phyloP scores from a whole-genome alignment of 495 filamentous ascomycete genomes.

The Penicillium lividum region DNA sequence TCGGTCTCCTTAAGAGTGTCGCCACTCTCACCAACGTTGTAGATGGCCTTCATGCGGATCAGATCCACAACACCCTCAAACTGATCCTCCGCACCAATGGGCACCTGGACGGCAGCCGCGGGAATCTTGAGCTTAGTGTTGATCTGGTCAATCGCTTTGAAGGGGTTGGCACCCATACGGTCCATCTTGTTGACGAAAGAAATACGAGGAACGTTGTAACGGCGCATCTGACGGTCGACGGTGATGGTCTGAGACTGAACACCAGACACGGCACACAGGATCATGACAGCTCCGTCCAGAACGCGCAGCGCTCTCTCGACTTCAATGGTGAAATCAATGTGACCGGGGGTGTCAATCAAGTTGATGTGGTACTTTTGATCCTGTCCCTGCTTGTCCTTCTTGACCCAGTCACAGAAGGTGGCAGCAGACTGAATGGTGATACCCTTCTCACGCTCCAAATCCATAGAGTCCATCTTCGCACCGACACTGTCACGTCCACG shows the following conservation, averaged over 20 bases:
- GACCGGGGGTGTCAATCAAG: conserved; percentile 97
- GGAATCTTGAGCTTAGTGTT: conserved; percentile 90
- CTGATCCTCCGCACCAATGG: conserved; percentile 88
- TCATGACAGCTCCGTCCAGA: conserved; percentile 97
- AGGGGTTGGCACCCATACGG: conserved; percentile 97
- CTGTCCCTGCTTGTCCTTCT: conserved; percentile 67
- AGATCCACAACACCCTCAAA: conserved; percentile 96
- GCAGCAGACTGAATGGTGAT: conserved; percentile 99
- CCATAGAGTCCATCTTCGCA: conserved; percentile 99
- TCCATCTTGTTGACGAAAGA: conserved; percentile 99
- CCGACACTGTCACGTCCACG: conserved; percentile 93
- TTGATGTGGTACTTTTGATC: conserved; percentile 97
- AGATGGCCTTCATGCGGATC: conserved; percentile 87
- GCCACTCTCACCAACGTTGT: conserved; percentile 82
- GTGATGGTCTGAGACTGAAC: conserved; percentile 98
- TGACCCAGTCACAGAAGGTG: conserved; percentile 97
- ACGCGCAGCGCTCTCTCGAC: conserved; percentile 96
- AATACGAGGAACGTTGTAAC: conserved; percentile 94
- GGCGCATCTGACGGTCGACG: conserved; percentile 96
- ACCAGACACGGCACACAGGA: conserved; percentile 94
- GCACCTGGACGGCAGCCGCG: conserved; percentile 92
- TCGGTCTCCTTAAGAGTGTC: conserved; percentile 70
- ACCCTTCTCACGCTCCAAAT: conserved; percentile 95
- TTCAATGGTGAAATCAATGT: conserved; percentile 99
- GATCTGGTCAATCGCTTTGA: conserved; percentile 96